phyloP scores from a whole-genome alignment of 345 rosid species.

The Syzygium grande region DNA sequence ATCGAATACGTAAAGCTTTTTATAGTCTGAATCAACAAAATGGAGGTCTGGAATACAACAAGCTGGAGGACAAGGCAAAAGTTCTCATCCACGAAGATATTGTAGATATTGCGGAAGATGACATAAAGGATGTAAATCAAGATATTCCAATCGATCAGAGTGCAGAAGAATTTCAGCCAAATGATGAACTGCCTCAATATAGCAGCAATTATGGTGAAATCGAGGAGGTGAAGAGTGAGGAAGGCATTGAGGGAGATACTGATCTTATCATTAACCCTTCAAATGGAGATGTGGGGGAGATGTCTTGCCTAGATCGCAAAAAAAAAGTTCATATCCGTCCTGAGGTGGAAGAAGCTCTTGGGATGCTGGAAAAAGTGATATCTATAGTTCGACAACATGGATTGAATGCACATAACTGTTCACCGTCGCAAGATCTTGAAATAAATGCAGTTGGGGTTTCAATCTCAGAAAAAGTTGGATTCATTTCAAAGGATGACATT shows the following conservation, averaged over 20 bases:
- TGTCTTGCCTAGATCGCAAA: neutral
- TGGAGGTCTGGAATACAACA: conserved; percentile 13
- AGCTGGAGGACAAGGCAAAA: conserved; percentile 1
- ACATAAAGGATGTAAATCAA: neutral
- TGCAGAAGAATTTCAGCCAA: conserved; percentile 3
- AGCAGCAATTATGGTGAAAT: conserved; percentile 40
- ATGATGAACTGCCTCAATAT: conserved; percentile 1
- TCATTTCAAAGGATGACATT: conserved; percentile 15
- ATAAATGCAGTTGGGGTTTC: conserved; percentile 6
- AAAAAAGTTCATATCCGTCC: conserved; percentile 38
- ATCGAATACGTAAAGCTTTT: conserved; percentile 44
- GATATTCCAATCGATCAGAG: conserved; percentile 4
- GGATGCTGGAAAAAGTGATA: conserved; percentile 65
- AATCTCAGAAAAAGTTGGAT: conserved; percentile 7
- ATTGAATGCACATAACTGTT: conserved; percentile 10
- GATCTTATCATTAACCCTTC: neutral
- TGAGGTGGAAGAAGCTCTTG: conserved; percentile 65
- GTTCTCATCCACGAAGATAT: neutral
- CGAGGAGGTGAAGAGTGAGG: conserved; percentile 48
- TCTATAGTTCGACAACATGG: conserved; percentile 36
- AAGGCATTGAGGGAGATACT: conserved; percentile 7
- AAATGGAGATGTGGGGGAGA: neutral
- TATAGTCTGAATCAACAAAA: conserved; percentile 21
- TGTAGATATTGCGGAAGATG: neutral
- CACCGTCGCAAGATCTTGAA: conserved; percentile 11